phyloP scores from a whole-genome alignment of 371 early-diverging fungal genomes.

The Catenaria anguillulae region DNA sequence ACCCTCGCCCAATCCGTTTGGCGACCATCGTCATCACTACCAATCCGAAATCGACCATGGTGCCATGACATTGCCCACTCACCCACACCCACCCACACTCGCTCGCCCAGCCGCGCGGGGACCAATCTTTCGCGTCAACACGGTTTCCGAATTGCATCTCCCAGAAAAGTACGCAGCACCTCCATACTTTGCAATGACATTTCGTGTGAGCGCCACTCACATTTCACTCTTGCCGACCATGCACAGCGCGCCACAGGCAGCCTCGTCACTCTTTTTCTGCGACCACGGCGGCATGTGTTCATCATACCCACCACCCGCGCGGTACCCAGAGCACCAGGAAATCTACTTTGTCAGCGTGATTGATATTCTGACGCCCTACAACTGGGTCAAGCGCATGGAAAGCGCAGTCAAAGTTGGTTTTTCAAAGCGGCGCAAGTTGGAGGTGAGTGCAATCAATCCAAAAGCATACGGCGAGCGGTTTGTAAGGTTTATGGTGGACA shows the following conservation, averaged over 20 bases:
- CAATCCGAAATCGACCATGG: no score
- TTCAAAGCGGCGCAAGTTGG: slow-evolving; percentile 34
- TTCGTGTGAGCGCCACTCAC: no score
- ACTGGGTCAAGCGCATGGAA: slow-evolving; percentile 64
- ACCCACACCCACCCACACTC: no score
- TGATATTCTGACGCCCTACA: slow-evolving; percentile 89
- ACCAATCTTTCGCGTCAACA: not conserved
- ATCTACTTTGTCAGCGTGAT: not conserved
- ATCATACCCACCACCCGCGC: no score
- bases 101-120: no score
- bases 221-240: no score
- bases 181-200: no score
- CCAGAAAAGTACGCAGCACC: not conserved
- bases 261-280: not conserved
- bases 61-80: no score
- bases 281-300: not conserved
- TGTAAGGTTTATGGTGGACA: slow-evolving; percentile 53
- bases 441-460: slow-evolving; percentile 78
- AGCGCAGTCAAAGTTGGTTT: slow-evolving; percentile 11
- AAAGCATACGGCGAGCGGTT: slow-evolving; percentile 67
- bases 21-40: no score
- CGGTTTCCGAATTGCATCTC: not conserved
- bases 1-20: no score
- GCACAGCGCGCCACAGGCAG: no score
- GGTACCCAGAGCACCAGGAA: not conserved